Evolutionary conservation across 441 rosid species (phyloP).

Genomic region (Flueggea neowawraea): DNA sequence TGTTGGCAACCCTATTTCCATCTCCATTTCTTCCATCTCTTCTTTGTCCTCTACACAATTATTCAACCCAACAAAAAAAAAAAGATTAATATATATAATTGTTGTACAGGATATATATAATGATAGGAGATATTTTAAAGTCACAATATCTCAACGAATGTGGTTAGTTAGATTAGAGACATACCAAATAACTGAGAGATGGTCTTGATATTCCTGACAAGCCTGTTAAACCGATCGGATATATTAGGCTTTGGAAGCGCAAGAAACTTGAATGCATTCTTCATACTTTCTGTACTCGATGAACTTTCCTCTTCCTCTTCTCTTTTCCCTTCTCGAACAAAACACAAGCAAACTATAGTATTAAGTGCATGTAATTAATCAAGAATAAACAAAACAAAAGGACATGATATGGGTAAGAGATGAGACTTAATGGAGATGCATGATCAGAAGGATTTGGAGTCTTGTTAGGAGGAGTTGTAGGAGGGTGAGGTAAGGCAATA

Average conservation of each 20-base stretch:
- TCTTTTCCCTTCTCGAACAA: slow-evolving; percentile 25
- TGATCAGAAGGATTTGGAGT: slow-evolving; percentile 1
- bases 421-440: slow-evolving; percentile 40
- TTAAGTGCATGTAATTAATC: slow-evolving; percentile 5
- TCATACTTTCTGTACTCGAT: slow-evolving; percentile 44
- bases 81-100: background rate
- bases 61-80: background rate
- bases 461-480: slow-evolving; percentile 18
- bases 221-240: slow-evolving; percentile 60
- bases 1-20: slow-evolving; percentile 88
- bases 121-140: no score
- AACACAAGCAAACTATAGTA: background rate
- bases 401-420: slow-evolving; percentile 8
- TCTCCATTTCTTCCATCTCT: slow-evolving; percentile 44
- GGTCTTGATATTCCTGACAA: slow-evolving; percentile 64
- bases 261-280: slow-evolving; percentile 35
- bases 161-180: background rate
- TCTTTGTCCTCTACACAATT: slow-evolving; percentile 47
- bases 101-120: no score
- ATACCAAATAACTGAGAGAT: slow-evolving; percentile 76
- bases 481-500: slow-evolving; percentile 41
- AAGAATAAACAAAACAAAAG: background rate
- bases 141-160: no score
- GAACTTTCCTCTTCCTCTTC: slow-evolving; percentile 59
- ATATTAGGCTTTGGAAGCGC: slow-evolving; percentile 62